Evolutionary conservation across 2,329 filamentous ascomycete genomes (phyloP).

Genomic region (Epichloe elymi): DNA sequence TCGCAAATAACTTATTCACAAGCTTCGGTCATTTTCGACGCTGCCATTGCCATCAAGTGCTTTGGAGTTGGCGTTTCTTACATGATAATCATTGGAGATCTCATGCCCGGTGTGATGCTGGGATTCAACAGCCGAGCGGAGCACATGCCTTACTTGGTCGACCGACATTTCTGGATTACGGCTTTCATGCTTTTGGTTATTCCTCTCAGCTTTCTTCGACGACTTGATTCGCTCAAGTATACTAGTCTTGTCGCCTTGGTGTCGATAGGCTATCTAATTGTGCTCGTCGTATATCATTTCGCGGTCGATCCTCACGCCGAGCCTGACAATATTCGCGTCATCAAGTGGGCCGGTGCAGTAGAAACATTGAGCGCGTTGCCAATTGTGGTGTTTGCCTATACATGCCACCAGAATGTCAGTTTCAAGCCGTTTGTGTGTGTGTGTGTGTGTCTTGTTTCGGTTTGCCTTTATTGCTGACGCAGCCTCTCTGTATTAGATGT

Average conservation of each 20-base stretch:
- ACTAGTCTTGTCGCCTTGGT: conserved; percentile 84
- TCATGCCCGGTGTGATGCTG: conserved; percentile 88
- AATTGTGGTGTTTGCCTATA: conserved; percentile 98
- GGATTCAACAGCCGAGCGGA: conserved; percentile 60
- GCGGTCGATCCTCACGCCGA: conserved; percentile 62
- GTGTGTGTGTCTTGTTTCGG: no score
- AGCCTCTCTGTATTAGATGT: conserved; percentile 55
- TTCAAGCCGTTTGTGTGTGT: conserved; percentile 16
- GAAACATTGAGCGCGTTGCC: conserved; percentile 75
- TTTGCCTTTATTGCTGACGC: conserved; percentile 12
- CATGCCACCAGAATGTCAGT: conserved; percentile 86
- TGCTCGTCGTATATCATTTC: conserved; percentile 90
- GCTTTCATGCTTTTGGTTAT: conserved; percentile 96
- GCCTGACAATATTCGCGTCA: conserved; percentile 59
- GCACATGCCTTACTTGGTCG: conserved; percentile 58
- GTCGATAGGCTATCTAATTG: conserved; percentile 86
- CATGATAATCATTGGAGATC: conserved; percentile 93
- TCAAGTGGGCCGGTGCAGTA: conserved; percentile 68
- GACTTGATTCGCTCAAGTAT: conserved; percentile 92
- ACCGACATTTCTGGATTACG: conserved; percentile 95
- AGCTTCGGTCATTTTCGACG: conserved; percentile 87
- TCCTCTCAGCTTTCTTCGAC: conserved; percentile 79
- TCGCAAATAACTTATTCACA: conserved; percentile 96
- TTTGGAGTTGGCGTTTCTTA: conserved; percentile 97
- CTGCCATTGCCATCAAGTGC: conserved; percentile 92